A percentile compares a stretch with the other conserved stretches of the same genome.
Conservation (phyloP, 495 filamentous ascomycete species). For the Cryomyces antarcticus region DNA sequence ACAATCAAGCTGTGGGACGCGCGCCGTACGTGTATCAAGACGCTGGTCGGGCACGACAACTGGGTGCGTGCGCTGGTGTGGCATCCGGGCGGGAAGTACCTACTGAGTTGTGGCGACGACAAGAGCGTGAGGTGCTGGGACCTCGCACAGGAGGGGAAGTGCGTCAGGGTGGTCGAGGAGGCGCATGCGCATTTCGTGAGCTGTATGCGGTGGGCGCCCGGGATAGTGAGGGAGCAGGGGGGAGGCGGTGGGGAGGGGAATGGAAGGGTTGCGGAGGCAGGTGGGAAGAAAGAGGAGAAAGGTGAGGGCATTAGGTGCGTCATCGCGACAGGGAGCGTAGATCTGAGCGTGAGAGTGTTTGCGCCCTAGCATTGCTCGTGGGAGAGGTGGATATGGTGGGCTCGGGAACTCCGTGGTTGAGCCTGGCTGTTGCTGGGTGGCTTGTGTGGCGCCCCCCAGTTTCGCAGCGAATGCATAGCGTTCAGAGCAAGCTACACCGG, state of each 20-base stretch:
- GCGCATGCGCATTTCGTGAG: slow-evolving; percentile 76
- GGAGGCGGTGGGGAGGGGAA: slow-evolving; percentile 12
- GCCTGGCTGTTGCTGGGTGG: no score
- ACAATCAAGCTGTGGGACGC: slow-evolving; percentile 81
- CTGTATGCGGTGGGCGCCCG: slow-evolving; percentile 82
- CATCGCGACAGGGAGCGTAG: slow-evolving; percentile 43
- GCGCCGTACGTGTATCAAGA: slow-evolving; percentile 71
- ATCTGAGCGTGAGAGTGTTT: slow-evolving; percentile 40
- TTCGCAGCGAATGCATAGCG: no score
- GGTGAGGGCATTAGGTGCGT: slow-evolving; percentile 33
- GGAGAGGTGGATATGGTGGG: no score
- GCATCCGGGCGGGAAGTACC: slow-evolving; percentile 85
- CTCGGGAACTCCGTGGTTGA: no score
- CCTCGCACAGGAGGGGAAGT: slow-evolving; percentile 70
- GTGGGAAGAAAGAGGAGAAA: slow-evolving; percentile 24
- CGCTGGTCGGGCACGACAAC: slow-evolving; percentile 80
- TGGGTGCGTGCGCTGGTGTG: slow-evolving; percentile 82
- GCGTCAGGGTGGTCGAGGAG: slow-evolving; percentile 63
- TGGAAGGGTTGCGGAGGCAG: slow-evolving; percentile 16
- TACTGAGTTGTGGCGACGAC: slow-evolving; percentile 72
- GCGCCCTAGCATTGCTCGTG: slow-evolving; percentile 18
- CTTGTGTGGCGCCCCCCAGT: no score
- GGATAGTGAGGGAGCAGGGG: slow-evolving; percentile 37
- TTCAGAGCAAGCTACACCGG: no score
- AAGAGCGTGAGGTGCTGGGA: slow-evolving; percentile 94